Evolutionary conservation across 176 grass and related monocot genomes (phyloP).

Genomic region (Luzula sylvatica): DNA sequence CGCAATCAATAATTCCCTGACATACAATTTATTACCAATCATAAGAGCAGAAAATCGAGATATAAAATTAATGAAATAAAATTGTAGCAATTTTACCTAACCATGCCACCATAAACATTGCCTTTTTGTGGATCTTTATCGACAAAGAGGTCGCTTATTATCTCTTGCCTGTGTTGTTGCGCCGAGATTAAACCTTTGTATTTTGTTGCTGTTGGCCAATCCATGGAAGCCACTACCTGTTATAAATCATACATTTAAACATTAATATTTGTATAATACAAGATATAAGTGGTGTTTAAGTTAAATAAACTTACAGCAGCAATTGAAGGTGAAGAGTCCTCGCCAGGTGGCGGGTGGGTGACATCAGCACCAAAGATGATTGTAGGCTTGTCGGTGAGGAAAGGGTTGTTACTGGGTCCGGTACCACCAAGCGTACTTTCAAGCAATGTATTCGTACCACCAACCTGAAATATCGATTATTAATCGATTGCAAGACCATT

Average conservation of each 20-base stretch:
- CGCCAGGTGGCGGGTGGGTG: constrained; percentile 60
- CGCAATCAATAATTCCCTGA: constrained; percentile 57
- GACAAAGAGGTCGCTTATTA: constrained; percentile 57
- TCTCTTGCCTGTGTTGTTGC: constrained; percentile 52
- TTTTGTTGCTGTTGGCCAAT: constrained; percentile 76
- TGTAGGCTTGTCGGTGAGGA: constrained; percentile 46
- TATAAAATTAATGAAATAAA: constrained; percentile 1
- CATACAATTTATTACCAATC: background rate
- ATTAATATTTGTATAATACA: background rate
- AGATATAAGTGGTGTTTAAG: background rate
- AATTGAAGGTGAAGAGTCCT: constrained; percentile 56
- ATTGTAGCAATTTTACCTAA: constrained; percentile 34
- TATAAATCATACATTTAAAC: background rate
- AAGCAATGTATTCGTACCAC: constrained; percentile 54
- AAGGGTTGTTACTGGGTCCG: constrained; percentile 27
- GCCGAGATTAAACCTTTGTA: constrained; percentile 75
- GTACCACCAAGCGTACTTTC: constrained; percentile 38
- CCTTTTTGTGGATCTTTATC: constrained; percentile 42
- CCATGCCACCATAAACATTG: constrained; percentile 41
- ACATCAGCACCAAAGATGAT: constrained; percentile 82
- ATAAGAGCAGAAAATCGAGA: constrained; percentile 5
- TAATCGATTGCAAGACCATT: background rate
- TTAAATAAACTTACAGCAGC: constrained; percentile 38
- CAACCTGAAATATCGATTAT: no score
- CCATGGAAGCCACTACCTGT: constrained; percentile 81